These are phyloP conservation scores for Catenaria anguillulae DNA, from an alignment of 371 early-diverging fungal species.

Conservation along the genomic window DNA sequence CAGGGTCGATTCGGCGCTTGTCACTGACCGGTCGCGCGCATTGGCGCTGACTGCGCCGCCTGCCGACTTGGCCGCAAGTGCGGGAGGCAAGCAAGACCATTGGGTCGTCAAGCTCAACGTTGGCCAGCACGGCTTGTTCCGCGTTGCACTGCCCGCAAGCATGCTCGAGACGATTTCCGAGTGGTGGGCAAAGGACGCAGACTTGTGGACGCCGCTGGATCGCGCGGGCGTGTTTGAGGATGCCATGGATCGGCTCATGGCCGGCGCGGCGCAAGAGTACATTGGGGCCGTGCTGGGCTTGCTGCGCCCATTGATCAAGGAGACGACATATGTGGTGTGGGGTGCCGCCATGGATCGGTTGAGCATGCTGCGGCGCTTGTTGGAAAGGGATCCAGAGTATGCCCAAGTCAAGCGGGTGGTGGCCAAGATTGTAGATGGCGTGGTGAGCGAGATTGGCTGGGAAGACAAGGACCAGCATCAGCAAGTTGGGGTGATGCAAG, in stretches of 20 bases:
- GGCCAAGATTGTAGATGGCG: not conserved
- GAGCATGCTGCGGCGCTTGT: not conserved
- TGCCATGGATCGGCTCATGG: not conserved
- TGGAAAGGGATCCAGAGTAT: not conserved
- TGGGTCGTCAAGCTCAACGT: conserved; percentile 3
- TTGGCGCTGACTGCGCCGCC: not conserved
- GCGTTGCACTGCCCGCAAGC: not conserved
- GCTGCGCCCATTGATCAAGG: not conserved
- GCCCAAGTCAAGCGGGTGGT: not conserved
- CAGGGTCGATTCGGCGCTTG: too few species aligned
- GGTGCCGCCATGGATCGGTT: not conserved
- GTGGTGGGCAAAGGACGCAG: not conserved
- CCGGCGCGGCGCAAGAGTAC: not conserved
- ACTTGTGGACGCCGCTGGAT: not conserved
- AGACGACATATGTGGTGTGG: not conserved
- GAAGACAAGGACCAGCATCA: not conserved
- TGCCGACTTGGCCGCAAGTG: not conserved
- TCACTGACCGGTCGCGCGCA: too few species aligned
- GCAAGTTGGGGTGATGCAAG: not conserved
- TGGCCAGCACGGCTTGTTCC: not conserved
- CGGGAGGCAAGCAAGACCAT: too few species aligned
- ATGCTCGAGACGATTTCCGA: not conserved
- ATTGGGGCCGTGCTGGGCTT: not conserved
- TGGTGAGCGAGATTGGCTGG: not conserved
- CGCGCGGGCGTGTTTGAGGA: conserved; percentile 6